Conservation (phyloP, 2,329 filamentous ascomycete genomes). For the Neonectria punicea region DNA sequence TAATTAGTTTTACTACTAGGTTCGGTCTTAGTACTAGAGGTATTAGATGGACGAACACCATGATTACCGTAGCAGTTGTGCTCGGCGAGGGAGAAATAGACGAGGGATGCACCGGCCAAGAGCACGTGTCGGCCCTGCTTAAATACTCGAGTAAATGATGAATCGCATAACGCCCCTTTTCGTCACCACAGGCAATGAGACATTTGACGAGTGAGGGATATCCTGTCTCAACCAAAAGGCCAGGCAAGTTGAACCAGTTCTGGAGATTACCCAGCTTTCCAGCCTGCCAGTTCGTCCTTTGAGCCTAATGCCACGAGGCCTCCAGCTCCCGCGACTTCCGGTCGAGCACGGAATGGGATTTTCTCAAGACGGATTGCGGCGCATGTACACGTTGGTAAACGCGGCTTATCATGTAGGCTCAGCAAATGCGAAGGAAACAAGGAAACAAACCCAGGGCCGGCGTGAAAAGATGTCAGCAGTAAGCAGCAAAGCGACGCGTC, state of each 20-base stretch:
- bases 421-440: neutral
- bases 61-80: neutral
- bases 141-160: neutral
- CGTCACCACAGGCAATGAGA: neutral
- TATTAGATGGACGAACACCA: neutral
- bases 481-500: neutral
- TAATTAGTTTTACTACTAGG: neutral
- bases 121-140: neutral
- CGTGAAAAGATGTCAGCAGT: neutral
- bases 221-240: neutral
- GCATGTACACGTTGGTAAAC: conserved; percentile 1
- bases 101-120: neutral
- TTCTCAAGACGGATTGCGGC: conserved; percentile 2
- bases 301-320: neutral
- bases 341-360: neutral
- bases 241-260: neutral
- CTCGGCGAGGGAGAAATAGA: neutral
- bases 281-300: neutral
- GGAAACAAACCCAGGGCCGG: neutral
- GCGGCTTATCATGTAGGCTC: neutral
- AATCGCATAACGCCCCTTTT: neutral
- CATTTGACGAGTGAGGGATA: neutral
- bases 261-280: neutral
- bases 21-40: neutral
- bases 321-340: conserved; percentile 19